Evolutionary conservation across 495 filamentous ascomycete genomes (phyloP).

Genomic region (Neurospora sp.): DNA sequence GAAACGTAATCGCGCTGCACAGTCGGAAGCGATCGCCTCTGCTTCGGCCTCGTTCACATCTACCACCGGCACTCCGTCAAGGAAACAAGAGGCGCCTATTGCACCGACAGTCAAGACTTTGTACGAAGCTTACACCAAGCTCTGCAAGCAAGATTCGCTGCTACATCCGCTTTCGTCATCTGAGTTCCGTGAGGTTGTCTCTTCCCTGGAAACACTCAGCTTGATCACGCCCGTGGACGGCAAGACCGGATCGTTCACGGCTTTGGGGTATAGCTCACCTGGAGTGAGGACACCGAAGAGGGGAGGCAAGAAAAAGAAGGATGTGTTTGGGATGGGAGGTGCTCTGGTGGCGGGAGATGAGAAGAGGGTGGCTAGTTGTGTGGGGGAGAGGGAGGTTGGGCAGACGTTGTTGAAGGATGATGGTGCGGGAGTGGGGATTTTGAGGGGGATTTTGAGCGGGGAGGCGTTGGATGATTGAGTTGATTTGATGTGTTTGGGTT

Average conservation of each 20-base stretch:
- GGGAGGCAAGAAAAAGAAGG: constrained; percentile 14
- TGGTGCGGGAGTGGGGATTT: constrained; percentile 50
- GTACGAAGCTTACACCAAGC: constrained; percentile 64
- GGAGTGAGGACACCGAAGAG: constrained; percentile 37
- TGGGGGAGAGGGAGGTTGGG: constrained; percentile 67
- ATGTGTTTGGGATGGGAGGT: constrained; percentile 26
- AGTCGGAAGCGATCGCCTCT: constrained; percentile 35
- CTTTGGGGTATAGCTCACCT: constrained; percentile 43
- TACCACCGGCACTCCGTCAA: constrained; percentile 8
- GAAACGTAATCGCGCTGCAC: constrained; percentile 42
- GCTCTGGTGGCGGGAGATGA: constrained; percentile 43
- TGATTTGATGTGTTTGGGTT: neutral
- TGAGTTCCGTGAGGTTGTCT: constrained; percentile 91
- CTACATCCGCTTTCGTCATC: constrained; percentile 77
- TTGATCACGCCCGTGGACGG: constrained; percentile 70
- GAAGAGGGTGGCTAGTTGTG: constrained; percentile 62
- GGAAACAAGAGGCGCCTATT: constrained; percentile 48
- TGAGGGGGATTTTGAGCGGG: constrained; percentile 44
- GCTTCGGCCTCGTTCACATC: constrained; percentile 36
- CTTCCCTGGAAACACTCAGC: constrained; percentile 74
- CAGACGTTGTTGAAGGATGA: constrained; percentile 44
- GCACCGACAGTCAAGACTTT: constrained; percentile 68
- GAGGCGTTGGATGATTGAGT: constrained; percentile 35
- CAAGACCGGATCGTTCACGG: constrained; percentile 51
- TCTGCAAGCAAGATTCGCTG: constrained; percentile 75